Percentiles rank a stretch among this genome's conserved stretches.
Evolutionary conservation across 352 stramenopile species (phyloP).

Genomic region (Achlya hypogyna): DNA sequence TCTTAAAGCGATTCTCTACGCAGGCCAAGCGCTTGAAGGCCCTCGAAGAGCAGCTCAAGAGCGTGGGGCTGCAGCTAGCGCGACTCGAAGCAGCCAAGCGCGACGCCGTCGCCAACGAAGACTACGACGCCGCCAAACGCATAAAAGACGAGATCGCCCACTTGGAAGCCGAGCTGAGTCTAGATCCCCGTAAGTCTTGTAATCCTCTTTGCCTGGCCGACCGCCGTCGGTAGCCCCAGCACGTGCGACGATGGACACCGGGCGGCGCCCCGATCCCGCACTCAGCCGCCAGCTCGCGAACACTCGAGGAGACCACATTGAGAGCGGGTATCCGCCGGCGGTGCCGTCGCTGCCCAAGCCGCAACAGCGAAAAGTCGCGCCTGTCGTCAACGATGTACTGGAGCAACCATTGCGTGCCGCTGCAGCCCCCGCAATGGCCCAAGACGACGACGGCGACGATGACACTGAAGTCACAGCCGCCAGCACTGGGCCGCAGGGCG

Average conservation of each 20-base stretch:
- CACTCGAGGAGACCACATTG: background rate
- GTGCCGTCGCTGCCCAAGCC: slow-evolving; percentile 2
- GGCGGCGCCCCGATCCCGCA: background rate
- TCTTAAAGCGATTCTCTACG: background rate
- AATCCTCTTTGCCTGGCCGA: background rate
- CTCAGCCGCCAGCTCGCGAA: background rate
- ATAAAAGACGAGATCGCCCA: slow-evolving; percentile 83
- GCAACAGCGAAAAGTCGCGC: background rate
- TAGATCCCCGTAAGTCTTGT: background rate
- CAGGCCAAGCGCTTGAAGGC: slow-evolving; percentile 66
- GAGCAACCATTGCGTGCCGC: slow-evolving; percentile 4
- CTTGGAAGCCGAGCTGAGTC: slow-evolving; percentile 34
- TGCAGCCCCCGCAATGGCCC: no score
- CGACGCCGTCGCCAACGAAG: slow-evolving; percentile 83
- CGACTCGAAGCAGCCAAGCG: slow-evolving; percentile 80
- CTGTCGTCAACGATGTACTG: background rate
- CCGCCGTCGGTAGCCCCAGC: background rate
- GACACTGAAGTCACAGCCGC: no score
- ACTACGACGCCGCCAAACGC: slow-evolving; percentile 87
- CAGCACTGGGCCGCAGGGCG: no score
- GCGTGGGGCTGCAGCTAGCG: slow-evolving; percentile 76
- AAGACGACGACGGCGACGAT: no score
- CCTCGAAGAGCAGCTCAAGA: slow-evolving; percentile 86
- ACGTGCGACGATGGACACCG: background rate
- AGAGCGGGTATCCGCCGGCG: background rate